Evolutionary conservation across 2,329 filamentous ascomycete genomes (phyloP).

Genomic region (Ambrosiella beaveri): DNA sequence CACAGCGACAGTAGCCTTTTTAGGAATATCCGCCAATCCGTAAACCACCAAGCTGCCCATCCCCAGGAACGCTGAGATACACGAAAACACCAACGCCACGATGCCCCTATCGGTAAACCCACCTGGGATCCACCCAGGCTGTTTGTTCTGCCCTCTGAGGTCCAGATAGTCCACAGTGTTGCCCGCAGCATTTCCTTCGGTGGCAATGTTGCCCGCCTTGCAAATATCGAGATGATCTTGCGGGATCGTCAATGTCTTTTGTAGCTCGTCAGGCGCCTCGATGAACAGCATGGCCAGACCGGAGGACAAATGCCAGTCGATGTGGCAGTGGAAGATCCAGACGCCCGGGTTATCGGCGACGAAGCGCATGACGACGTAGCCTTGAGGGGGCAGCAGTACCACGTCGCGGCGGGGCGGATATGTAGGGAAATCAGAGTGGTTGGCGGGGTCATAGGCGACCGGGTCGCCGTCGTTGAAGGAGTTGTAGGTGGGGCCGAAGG

Average conservation of each 20-base stretch:
- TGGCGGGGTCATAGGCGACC: constrained; percentile 22
- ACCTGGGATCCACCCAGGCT: constrained; percentile 39
- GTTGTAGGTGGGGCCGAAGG: constrained; percentile 10
- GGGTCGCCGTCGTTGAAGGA: constrained; percentile 15
- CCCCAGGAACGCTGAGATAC: constrained; percentile 50
- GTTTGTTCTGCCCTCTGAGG: constrained; percentile 28
- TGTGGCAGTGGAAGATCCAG: constrained; percentile 30
- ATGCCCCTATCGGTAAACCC: constrained; percentile 59
- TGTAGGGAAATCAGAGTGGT: constrained; percentile 20
- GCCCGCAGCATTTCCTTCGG: constrained; percentile 40
- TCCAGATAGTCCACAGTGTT: constrained; percentile 37
- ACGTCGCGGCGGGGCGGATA: constrained; percentile 32
- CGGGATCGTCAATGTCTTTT: constrained; percentile 38
- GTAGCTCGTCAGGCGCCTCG: constrained; percentile 23
- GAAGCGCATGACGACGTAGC: constrained; percentile 31
- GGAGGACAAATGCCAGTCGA: constrained; percentile 34
- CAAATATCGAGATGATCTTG: constrained; percentile 27
- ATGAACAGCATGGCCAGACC: constrained; percentile 24
- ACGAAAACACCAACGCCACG: constrained; percentile 58
- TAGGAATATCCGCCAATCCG: constrained; percentile 8
- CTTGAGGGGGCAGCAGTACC: constrained; percentile 27
- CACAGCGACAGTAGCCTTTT: neutral
- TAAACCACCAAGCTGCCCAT: constrained; percentile 22
- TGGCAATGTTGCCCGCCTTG: constrained; percentile 24
- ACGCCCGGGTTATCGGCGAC: constrained; percentile 28